phyloP scores from a whole-genome alignment of 371 early-diverging fungal genomes.

The Syncephalastrum racemosum region DNA sequence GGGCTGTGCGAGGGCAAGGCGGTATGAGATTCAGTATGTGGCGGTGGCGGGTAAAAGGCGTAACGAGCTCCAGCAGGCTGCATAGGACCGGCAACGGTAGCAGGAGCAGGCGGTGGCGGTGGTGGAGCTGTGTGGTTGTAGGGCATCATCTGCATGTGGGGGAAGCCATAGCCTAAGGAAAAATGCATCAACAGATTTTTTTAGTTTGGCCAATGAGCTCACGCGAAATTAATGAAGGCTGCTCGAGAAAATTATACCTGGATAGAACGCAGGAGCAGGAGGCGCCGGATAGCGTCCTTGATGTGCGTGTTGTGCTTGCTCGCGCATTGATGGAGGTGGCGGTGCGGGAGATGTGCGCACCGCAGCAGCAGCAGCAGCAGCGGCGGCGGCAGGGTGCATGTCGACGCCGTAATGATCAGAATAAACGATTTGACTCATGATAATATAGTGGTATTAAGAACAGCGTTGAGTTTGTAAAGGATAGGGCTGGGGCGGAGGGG shows the following conservation, averaged over 20 bases:
- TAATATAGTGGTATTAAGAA: neutral
- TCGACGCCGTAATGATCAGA: constrained; percentile 7
- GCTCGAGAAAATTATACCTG: constrained; percentile 1
- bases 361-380: constrained; percentile 4
- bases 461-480: too few relatives aligned
- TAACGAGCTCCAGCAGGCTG: constrained; percentile 1
- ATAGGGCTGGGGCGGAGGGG: too few relatives aligned
- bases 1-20: constrained; percentile 22
- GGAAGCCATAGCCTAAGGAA: constrained; percentile 28
- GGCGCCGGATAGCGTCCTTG: constrained; percentile 5
- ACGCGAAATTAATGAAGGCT: too few relatives aligned
- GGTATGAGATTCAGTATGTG: constrained; percentile 22
- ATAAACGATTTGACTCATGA: constrained; percentile 13
- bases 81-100: too few relatives aligned
- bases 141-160: constrained; percentile 18
- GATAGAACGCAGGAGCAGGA: constrained; percentile 5
- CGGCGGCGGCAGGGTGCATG: neutral
- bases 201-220: neutral
- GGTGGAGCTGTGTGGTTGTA: too few relatives aligned
- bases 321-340: neutral
- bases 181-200: constrained; percentile 6
- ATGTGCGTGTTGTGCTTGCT: neutral
- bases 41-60: constrained; percentile 2
- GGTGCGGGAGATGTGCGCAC: constrained; percentile 5
- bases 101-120: too few relatives aligned